phyloP scores from a whole-genome alignment of 2,329 filamentous ascomycete species.

The Chaetomiaceae sp. region DNA sequence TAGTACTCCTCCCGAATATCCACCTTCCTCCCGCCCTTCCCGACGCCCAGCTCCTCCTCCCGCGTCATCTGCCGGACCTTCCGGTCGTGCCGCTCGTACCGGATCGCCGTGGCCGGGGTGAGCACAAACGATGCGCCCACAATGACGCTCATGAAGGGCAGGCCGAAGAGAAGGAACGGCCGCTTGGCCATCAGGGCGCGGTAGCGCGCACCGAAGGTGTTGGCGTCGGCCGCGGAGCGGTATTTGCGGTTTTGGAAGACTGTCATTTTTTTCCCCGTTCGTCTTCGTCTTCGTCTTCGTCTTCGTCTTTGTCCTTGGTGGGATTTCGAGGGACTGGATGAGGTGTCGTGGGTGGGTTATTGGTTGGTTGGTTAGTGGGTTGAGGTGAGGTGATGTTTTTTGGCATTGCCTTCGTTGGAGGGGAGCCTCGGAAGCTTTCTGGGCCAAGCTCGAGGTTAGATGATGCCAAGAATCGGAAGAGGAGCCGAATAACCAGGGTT shows the following conservation, averaged over 20 bases:
- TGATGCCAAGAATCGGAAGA: no score
- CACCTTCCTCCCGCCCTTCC: conserved; percentile 64
- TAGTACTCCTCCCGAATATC: conserved; percentile 86
- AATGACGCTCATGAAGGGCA: conserved; percentile 88
- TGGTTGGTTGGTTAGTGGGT: no score
- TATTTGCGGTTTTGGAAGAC: conserved; percentile 68
- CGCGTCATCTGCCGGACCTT: conserved; percentile 80
- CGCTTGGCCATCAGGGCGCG: conserved; percentile 68
- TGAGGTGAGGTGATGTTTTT: no score
- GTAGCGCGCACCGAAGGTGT: conserved; percentile 71
- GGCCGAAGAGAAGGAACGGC: conserved; percentile 88
- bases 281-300: no score
- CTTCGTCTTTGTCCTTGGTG: background rate
- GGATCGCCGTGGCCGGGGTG: conserved; percentile 86
- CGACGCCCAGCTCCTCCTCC: conserved; percentile 81
- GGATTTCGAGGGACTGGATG: background rate
- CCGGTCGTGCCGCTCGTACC: conserved; percentile 90
- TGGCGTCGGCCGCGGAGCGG: conserved; percentile 60
- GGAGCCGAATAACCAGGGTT: no score
- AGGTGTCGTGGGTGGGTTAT: no score
- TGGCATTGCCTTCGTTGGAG: no score
- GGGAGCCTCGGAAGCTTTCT: no score
- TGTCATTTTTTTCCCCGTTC: conserved; percentile 43
- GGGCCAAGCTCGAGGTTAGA: no score
- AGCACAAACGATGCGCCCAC: conserved; percentile 90